Evolutionary conservation across 2,329 filamentous ascomycete species (phyloP), one percentile per base, ranked within the genome.

Genomic region (Aaosphaeria pasadenensis): DNA sequence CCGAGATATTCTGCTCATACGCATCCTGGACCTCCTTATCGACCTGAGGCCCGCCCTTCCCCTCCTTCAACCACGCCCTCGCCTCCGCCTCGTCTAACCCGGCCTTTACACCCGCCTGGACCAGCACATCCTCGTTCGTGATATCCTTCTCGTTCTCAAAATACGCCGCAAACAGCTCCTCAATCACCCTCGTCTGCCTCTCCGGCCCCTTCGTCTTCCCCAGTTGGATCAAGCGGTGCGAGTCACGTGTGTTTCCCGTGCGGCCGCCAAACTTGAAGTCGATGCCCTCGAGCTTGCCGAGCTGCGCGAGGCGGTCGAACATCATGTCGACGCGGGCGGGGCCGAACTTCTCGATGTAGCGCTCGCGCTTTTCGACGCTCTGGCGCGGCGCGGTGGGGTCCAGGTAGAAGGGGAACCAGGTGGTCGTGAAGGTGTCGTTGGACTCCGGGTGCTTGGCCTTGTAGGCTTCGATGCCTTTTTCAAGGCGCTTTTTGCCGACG

Each of bases 391-490:
- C 75, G 42, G 76, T 75, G 0, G 88, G 87, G 62, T 91, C 85
- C 45, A 95, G 81, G 67, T 92, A 91, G 74, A 88, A 95, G 1
- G 90, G 87, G 51, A 81, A 78, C 88, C 89, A 95, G 51, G 78
- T 80, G 11, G 88, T 82, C 42, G 77, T 79, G 73, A 95, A 91
- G 17, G 79, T 88, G 71, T 92, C 87, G 36, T 77, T 69, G 7
- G 75, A 80, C 4, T 62, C 57, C 0, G 86, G 83, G 57, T 89
- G 76, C 36, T 77, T 74, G 59, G 80, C 75, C 60, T 82, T 80
- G 74, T 88, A 89, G 30, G 80, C 69, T 6, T 75, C 66, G 51
- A 95, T 92, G 52, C 87, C 89, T 52, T 80, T 80, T 44, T 86
- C 82, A 36, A 95, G 81, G 35, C 88, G 84, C 54, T 84, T 84